Evolutionary conservation across 139 green algal species (phyloP).

Genomic region (Zygnema cylindricum): DNA sequence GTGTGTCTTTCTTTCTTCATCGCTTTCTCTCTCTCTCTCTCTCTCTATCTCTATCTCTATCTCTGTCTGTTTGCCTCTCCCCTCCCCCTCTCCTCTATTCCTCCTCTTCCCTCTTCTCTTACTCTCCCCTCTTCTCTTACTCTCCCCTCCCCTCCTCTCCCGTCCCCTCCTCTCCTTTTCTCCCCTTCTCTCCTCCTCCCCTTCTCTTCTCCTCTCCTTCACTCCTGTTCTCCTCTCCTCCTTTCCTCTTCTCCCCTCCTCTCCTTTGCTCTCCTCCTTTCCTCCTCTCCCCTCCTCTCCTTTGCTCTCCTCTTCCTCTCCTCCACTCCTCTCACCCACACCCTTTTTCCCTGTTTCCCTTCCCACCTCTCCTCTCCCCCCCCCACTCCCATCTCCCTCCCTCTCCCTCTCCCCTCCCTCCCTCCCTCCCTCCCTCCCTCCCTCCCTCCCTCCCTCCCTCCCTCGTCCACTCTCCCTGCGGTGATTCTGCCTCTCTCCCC

Average conservation of each 20-base stretch:
- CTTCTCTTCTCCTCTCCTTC: background rate
- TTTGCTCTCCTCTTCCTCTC: background rate
- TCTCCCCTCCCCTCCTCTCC: background rate
- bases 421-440: background rate
- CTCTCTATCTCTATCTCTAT: background rate
- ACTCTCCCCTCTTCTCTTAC: background rate
- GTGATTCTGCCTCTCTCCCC: background rate
- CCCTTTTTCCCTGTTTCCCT: background rate
- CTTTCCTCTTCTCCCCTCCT: slow-evolving; percentile 17
- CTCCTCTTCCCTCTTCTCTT: background rate
- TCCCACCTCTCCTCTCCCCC: slow-evolving; percentile 15
- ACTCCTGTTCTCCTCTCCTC: background rate
- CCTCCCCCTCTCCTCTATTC: too few species aligned
- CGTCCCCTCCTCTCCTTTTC: background rate
- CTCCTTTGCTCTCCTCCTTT: background rate
- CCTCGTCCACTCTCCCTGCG: background rate
- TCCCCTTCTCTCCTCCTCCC: background rate
- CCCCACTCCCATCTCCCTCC: background rate
- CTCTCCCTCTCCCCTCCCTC: slow-evolving; percentile 16
- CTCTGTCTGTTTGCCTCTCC: background rate
- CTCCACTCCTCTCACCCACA: background rate
- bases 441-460: slow-evolving; percentile 38
- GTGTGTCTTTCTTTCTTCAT: too few species aligned
- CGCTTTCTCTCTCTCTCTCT: background rate
- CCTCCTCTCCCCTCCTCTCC: slow-evolving; percentile 1